Evolutionary conservation across 305 asterid genomes (phyloP), one percentile per base, ranked within the genome.

Genomic region (Plantago coronopus): DNA sequence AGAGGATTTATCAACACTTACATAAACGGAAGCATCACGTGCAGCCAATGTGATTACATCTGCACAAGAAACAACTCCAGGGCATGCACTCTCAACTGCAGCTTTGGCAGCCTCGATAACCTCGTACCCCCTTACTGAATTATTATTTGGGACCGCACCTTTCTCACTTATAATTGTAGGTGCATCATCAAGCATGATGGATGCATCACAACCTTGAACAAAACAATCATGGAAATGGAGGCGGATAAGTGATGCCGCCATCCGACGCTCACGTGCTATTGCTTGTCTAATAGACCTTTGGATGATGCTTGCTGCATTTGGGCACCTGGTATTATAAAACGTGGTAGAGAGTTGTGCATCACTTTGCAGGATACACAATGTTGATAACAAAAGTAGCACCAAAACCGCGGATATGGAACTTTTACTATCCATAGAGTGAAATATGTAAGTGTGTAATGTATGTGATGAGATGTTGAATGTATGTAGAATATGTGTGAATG

Each of bases 121-220:
- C 16, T 72, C 78, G 13, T 45, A 76, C 0, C 89, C 87, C 61
- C 89, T 65, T 0, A 8, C 68, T 0, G 87, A 80, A 47, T 72
- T 72, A 1, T 1, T 18, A 49, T 83, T 83, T 1, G 87, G 76
- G 19, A 25, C 0, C 0, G 83, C 79, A 1, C 57, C 65, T 38
- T 78, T 74, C 62, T 83, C 85, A 16, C 80, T 72, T 0, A 47
- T 67, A 4, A 76, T 69, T 0, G 77, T 14, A 16, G 79, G 34
- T 0, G 76, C 59, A 2, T 74, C 74, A 27, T 84, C 84, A 0
- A 84, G 70, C 11, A 84, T 62, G 8, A 84, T 57, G 4, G 91
- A 81, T 0, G 70, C 88, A 61, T 84, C 86, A 55, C 93, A 81
- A 0, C 85, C 90, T 67, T 83, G 81, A 16, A 75, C 77, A 16